Evolutionary conservation across 148 eudicot species (phyloP), one percentile per base, ranked within the genome.

Genomic region (Cornus suecica): DNA sequence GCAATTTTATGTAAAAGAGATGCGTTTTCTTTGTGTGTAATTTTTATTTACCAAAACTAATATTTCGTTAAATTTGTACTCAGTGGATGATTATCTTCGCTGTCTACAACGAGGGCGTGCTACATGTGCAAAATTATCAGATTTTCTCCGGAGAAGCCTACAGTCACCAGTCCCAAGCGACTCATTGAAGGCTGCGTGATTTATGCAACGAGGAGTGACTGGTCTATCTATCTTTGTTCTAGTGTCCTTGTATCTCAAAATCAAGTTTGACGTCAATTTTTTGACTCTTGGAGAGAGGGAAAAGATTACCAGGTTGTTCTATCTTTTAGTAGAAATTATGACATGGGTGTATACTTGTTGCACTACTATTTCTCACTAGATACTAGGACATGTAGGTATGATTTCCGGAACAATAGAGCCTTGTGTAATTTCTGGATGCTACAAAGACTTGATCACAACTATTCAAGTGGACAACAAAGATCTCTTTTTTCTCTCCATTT

Each of bases 41-140:
- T 63, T 63, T 62, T 10, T 4, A 41, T 8, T 16, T 37, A 18
- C 2, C 18, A 9, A n/a, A 63, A 7, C 9, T 69, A n/a, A 22
- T 65, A 45, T 32, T 28, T 32, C 27, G 37, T 22, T 41, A 3
- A 63, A n/a, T 74, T 8, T 71, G 48, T 34, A 10, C 23, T 34
- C 87, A 94, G 98, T 89, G 58, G 96, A 90, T 69, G 88, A 94
- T 72, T 92, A 94, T 78, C 71, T 88, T 60, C 83, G 61, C 73
- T 92, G 98, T 78, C 72, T 94, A 25, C 90, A 92, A 68, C 85
- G 89, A 70, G 97, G 94, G 56, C 91, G 87, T 62, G 94, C 98
- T 58, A 97, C 90, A 18, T 77, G 89, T 48, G 81, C 88, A 70
- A 87, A 88, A 70, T 74, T 92, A 41, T 90, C 97, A 2, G 82